phyloP scores from a whole-genome alignment of 1,284 basidiomycete genomes.

The Fomitiporia mediterranea region DNA sequence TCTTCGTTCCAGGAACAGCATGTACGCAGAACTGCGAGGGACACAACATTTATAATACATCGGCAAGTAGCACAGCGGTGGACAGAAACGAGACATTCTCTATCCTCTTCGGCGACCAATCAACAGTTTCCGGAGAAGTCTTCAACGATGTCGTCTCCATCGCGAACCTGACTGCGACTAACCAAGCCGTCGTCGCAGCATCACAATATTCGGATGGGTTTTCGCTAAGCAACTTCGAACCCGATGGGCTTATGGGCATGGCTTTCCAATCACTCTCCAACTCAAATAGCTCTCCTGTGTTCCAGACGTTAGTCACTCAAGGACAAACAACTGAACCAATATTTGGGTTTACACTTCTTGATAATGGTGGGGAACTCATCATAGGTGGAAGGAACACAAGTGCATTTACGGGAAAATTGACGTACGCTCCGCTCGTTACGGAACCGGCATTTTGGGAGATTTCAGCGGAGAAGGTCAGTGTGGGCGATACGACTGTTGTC shows the following conservation, averaged over 20 bases:
- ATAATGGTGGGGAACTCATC: constrained; percentile 43
- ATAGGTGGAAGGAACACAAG: constrained; percentile 42
- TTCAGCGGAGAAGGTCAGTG: constrained; percentile 24
- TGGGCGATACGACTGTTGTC: constrained; percentile 21
- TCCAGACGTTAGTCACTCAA: constrained; percentile 30
- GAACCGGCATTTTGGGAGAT: constrained; percentile 30
- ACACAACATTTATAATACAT: constrained; percentile 20
- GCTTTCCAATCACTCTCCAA: constrained; percentile 26
- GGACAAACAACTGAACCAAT: constrained; percentile 30
- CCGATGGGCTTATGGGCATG: constrained; percentile 44
- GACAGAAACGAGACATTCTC: constrained; percentile 14
- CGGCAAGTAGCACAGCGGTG: constrained; percentile 14
- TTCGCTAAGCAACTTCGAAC: constrained; percentile 30
- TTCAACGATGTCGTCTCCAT: constrained; percentile 25
- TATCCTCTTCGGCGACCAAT: constrained; percentile 21
- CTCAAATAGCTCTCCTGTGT: constrained; percentile 24
- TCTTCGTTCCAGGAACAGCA: constrained; percentile 21
- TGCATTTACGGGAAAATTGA: constrained; percentile 8
- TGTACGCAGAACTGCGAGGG: constrained; percentile 22
- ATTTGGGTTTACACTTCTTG: constrained; percentile 47
- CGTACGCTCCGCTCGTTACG: constrained; percentile 14
- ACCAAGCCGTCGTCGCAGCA: constrained; percentile 37
- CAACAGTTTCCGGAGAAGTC: constrained; percentile 19
- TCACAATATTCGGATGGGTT: constrained; percentile 41
- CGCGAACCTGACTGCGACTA: constrained; percentile 21